phyloP scores from a whole-genome alignment of 2,329 filamentous ascomycete genomes.

The Botrytis byssoidea region DNA sequence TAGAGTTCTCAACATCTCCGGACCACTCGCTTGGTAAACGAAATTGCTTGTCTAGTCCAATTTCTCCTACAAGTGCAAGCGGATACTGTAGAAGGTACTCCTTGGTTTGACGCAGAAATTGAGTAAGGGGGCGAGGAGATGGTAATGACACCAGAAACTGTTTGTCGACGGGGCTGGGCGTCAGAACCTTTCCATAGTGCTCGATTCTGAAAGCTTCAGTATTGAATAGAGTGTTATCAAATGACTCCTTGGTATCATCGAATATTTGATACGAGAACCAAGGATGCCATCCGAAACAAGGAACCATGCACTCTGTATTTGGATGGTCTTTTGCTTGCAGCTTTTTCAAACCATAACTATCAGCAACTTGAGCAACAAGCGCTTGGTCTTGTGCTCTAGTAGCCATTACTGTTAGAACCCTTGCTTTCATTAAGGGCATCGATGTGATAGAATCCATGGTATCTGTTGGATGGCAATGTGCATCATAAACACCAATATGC shows the following conservation, averaged over 20 bases:
- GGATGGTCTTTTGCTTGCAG: conserved; percentile 34
- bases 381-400: conserved; percentile 74
- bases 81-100: conserved; percentile 56
- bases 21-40: conserved; percentile 64
- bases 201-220: conserved; percentile 43
- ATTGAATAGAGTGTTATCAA: conserved; percentile 10
- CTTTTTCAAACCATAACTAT: conserved; percentile 49
- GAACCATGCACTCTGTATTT: conserved; percentile 50
- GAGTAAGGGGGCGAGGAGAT: conserved; percentile 57
- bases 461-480: conserved; percentile 83
- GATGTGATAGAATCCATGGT: conserved; percentile 60
- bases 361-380: conserved; percentile 63
- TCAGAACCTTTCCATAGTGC: conserved; percentile 68
- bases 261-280: conserved; percentile 82
- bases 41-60: conserved; percentile 76
- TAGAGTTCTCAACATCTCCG: conserved; percentile 41
- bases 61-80: conserved; percentile 69
- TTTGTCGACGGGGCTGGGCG: conserved; percentile 50
- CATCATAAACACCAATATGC: conserved; percentile 70
- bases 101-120: conserved; percentile 57
- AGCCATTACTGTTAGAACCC: conserved; percentile 71
- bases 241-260: conserved; percentile 49
- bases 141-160: conserved; percentile 52
- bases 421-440: conserved; percentile 65
- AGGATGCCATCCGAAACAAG: conserved; percentile 84